Percentiles rank a stretch among this genome's conserved stretches.
These are phyloP conservation scores for Epichloe festucae DNA, from an alignment of 2,329 filamentous ascomycete species.

Conservation along the genomic window DNA sequence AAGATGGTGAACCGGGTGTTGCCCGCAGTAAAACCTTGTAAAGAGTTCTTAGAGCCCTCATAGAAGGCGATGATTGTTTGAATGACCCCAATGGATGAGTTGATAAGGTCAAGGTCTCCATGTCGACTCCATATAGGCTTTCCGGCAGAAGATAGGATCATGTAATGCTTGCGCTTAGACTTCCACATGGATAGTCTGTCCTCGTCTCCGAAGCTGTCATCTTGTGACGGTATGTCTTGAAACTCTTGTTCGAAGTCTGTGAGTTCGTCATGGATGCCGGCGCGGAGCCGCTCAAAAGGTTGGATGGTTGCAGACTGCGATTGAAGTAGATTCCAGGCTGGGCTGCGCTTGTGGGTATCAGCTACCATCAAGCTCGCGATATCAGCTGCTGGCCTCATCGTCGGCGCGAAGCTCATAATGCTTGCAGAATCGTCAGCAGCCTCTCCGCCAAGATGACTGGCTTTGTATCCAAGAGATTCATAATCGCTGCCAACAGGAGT, in stretches of 20 bases:
- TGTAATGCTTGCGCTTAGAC: conserved; percentile 88
- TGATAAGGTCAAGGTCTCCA: conserved; percentile 79
- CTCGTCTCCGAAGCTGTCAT: conserved; percentile 34
- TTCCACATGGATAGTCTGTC: conserved; percentile 65
- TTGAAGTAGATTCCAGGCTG: conserved; percentile 55
- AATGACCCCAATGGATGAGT: conserved; percentile 85
- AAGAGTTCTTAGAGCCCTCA: conserved; percentile 61
- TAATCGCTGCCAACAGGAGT: conserved; percentile 27
- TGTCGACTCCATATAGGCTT: conserved; percentile 97
- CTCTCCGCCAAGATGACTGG: conserved; percentile 28
- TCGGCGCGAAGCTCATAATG: conserved; percentile 53
- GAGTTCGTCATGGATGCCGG: conserved; percentile 38
- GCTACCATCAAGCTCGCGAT: conserved; percentile 72
- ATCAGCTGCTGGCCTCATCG: conserved; percentile 51
- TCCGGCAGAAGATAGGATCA: conserved; percentile 89
- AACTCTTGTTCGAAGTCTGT: conserved; percentile 66
- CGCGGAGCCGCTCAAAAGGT: conserved; percentile 44
- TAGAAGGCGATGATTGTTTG: conserved; percentile 98
- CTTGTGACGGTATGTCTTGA: conserved; percentile 51
- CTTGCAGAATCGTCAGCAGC: conserved; percentile 48
- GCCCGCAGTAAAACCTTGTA: conserved; percentile 79
- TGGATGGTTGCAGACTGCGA: conserved; percentile 46
- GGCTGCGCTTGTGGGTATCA: conserved; percentile 50
- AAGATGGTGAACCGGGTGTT: conserved; percentile 74
- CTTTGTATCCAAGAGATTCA: conserved; percentile 23